These are phyloP conservation scores for Neopestalotiopsis sp. DNA, from an alignment of 2,329 filamentous ascomycete species.

Conservation along the genomic window DNA sequence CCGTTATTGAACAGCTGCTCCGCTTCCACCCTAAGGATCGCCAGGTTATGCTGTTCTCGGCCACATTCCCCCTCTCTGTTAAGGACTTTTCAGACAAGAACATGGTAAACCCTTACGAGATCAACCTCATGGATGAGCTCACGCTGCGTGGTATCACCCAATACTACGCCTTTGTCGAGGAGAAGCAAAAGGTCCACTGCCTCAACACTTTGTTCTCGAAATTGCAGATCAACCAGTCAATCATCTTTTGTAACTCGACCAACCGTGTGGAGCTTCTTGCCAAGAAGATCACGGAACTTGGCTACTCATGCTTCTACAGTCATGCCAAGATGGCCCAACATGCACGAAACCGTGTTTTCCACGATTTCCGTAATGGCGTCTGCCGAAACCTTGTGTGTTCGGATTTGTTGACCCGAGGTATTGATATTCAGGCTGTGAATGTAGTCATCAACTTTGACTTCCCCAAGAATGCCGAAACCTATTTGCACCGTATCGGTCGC, in stretches of 20 bases:
- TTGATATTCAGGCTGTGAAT: constrained; percentile 98
- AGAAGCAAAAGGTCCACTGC: constrained; percentile 99
- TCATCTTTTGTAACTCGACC: constrained; percentile 99
- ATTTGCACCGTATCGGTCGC: constrained; percentile 96
- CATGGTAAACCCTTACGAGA: constrained; percentile 95
- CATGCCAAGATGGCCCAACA: constrained; percentile 98
- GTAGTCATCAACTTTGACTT: constrained; percentile 99
- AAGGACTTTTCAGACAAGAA: constrained; percentile 99
- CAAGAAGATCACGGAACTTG: constrained; percentile 99
- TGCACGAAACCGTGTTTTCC: constrained; percentile 96
- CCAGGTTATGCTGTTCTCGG: constrained; percentile 99
- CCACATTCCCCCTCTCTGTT: constrained; percentile 95
- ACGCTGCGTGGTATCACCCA: constrained; percentile 98
- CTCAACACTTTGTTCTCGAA: constrained; percentile 99
- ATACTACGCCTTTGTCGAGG: constrained; percentile 98
- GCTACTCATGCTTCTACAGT: constrained; percentile 99
- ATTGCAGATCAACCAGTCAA: constrained; percentile 99
- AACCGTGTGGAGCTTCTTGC: constrained; percentile 96
- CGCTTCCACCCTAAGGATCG: constrained; percentile 96
- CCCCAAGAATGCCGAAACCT: constrained; percentile 98
- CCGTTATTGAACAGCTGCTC: constrained; percentile 94
- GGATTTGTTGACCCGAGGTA: constrained; percentile 95
- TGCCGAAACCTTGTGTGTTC: constrained; percentile 99
- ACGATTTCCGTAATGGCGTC: constrained; percentile 97
- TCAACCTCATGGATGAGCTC: constrained; percentile 99